Evolutionary conservation across 2,329 filamentous ascomycete genomes (phyloP).

Genomic region (Herpomyces periplanetae): DNA sequence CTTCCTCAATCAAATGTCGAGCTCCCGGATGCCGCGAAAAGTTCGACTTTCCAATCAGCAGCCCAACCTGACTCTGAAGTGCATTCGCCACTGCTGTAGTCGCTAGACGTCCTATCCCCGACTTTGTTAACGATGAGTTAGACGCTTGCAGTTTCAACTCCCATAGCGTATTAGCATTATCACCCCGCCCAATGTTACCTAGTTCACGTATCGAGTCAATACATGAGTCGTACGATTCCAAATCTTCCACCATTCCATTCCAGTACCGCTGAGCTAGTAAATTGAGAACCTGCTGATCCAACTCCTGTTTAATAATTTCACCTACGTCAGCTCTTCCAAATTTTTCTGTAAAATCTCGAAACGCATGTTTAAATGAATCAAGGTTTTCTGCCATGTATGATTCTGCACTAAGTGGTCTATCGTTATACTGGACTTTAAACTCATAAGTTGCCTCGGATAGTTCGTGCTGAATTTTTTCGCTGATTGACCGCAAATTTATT

Average conservation of each 20-base stretch:
- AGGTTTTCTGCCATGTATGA: constrained; percentile 83
- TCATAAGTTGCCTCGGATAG: constrained; percentile 89
- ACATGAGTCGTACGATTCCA: too few species aligned
- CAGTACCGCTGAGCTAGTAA: constrained; percentile 73
- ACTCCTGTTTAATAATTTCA: constrained; percentile 51
- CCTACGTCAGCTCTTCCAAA: constrained; percentile 71
- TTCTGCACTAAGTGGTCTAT: constrained; percentile 66
- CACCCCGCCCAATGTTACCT: constrained; percentile 48
- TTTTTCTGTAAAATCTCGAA: constrained; percentile 59
- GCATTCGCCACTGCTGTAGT: constrained; percentile 62
- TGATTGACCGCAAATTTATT: constrained; percentile 48
- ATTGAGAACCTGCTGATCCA: constrained; percentile 80
- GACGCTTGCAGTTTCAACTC: constrained; percentile 73
- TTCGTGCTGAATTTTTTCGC: constrained; percentile 69
- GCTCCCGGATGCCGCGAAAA: constrained; percentile 74
- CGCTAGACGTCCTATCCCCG: constrained; percentile 64
- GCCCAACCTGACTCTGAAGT: constrained; percentile 49
- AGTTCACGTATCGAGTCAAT: constrained; percentile 38
- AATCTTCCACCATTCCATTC: constrained; percentile 71
- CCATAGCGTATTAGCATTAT: constrained; percentile 60
- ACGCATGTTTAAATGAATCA: constrained; percentile 86
- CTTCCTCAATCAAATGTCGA: constrained; percentile 61
- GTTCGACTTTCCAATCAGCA: constrained; percentile 34
- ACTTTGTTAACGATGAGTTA: constrained; percentile 53
- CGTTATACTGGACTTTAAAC: constrained; percentile 98